Base-by-base conservation (phyloP, 2,329 filamentous ascomycete species). In the Graphilbum sp. region DNA sequence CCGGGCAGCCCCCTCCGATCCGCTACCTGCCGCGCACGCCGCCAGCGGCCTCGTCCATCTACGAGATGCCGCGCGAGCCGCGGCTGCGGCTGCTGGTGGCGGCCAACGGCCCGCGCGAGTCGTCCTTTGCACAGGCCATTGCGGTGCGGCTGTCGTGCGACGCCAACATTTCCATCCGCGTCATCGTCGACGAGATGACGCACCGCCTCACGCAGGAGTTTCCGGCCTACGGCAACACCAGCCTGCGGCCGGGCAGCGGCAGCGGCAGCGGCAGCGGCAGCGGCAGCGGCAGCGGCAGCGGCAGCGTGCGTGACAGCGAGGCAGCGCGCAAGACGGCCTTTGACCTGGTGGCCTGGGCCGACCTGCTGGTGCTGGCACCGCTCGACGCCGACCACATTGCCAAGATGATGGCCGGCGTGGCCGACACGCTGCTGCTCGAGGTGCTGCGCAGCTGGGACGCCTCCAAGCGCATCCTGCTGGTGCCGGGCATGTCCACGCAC, bases 361-460 rank as follows among this genome's bases (percentile, higher is more conserved):
- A 94, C 56, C 61, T 94, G 46, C 66, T 94, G 41, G 75, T 94
- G 24, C 71, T 93, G 40, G 81, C 81, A 7, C 85, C 87, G 4
- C 78, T 93, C 35, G 81, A 90, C 54, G 83, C 85, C 8, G 81
- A 90, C 52, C 79, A 78, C 39, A 67, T 94, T 39, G 82, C 82
- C 23, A 84, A 84, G 54, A 93, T 95, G 85, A 66, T 94, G 51
- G 74, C 79, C 38, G 87, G 87, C 37, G 70, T 88, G 41, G 78
- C 83, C 3, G 84, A 84, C 50, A 92, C 78, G 23, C 66, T 93
- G 38, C 66, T 92, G 8, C 66, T 92, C 37, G 80, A 88, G 48
- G 72, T 93, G 1, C 55, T 95, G 35, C 72, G 87, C 37, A 81
- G 82, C 40, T 95, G 87, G 87, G 78, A 92, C 49, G 75, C 80